phyloP scores from a whole-genome alignment of 768 basidiomycete species.

The Daedaleopsis nitida region DNA sequence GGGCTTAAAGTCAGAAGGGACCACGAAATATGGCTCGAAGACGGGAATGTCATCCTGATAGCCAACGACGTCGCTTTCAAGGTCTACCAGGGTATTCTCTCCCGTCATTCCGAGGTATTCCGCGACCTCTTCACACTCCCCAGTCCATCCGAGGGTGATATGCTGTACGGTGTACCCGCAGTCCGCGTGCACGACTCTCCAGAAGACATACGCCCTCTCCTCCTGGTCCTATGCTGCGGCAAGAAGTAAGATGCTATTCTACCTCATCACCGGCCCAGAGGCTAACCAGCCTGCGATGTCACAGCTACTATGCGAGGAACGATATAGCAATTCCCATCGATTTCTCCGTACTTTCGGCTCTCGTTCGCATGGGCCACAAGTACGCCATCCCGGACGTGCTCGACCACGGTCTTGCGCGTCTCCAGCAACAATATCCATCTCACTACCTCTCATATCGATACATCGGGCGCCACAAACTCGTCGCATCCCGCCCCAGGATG shows the following conservation, averaged over 20 bases:
- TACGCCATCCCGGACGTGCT: conserved; percentile 4
- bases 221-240: conserved; percentile 6
- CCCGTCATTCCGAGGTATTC: conserved; percentile 15
- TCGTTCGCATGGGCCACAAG: conserved; percentile 13
- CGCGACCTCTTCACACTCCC: conserved; percentile 15
- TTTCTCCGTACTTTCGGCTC: neutral
- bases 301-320: neutral
- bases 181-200: conserved; percentile 6
- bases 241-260: neutral
- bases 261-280: neutral
- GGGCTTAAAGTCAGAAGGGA: no score
- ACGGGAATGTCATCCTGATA: conserved; percentile 20
- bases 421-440: conserved; percentile 3
- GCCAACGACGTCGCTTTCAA: conserved; percentile 4
- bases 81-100: conserved; percentile 15
- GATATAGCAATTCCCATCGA: neutral
- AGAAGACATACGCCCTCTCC: neutral
- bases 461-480: neutral
- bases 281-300: neutral
- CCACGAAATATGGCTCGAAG: neutral
- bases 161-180: conserved; percentile 7
- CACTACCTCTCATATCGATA: neutral
- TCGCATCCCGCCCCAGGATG: neutral
- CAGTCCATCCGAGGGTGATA: neutral
- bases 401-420: conserved; percentile 1